Base-by-base conservation (phyloP, 768 basidiomycete species). In the Collybiopsis luxurians region DNA sequence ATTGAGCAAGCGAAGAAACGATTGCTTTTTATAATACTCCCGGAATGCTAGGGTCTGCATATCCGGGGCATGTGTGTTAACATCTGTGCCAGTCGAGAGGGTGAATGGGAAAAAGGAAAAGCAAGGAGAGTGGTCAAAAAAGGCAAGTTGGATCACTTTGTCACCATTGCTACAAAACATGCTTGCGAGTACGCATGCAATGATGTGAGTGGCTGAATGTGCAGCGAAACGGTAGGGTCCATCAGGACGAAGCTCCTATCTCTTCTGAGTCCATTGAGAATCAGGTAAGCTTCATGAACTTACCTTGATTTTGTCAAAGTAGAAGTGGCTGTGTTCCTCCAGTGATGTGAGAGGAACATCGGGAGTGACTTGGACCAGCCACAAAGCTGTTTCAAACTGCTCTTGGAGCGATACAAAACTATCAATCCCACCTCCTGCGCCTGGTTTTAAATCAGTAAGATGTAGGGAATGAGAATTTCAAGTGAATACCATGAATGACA, bases 151-250 rank as follows among this genome's bases (percentile, higher is more conserved):
- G 5, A 38, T 26, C 31, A 62, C 42, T 42, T 57, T 44, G 55
- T 62, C 61, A 21, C 59, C 61, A 34, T 60, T 57, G 24, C 27
- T 38, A 30, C 57, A 54, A 31, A 62, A 54, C 1, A 58, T 15
- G 19, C 55, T 43, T n/a, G 53, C 58, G 31, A 62, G 36, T 4
- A 43, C 12, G 19, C 60, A 48, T 27, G 34, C 30, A 15, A 60
- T 48, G 19, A 62, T 21, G 27, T 55, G 57, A 3, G 55, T 38
- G 12, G 23, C 48, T n/a, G 55, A 57, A 45, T 44, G 57, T 27
- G 59, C 51, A 10, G 55, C 59, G 30, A 62, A 43, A 38, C 61
- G 59, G 36, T 62, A 62, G 15, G 61, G 61, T 15, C 61, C 61
- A 13, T 17, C 2, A 28, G 59, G 55, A 34, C 46, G 61, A 39